Percentiles rank a stretch among this genome's conserved stretches.
phyloP scores from a whole-genome alignment of 2,329 filamentous ascomycete genomes.

The Huntiella decipiens region DNA sequence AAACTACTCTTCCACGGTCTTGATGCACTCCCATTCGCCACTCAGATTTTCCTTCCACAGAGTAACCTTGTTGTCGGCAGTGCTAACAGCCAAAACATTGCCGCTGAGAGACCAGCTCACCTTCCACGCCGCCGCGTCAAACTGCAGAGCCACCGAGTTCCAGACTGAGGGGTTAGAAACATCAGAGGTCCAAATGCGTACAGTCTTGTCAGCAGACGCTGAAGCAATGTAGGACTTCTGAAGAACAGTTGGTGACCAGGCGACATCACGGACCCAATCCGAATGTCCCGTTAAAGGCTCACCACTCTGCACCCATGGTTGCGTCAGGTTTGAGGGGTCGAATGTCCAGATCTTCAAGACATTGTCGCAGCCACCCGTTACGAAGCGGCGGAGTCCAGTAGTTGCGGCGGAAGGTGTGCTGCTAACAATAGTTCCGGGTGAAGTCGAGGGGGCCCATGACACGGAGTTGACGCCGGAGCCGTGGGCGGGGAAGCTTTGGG shows the following conservation, averaged over 20 bases:
- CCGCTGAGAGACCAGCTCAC: conserved; percentile 96
- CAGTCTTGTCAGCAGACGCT: conserved; percentile 89
- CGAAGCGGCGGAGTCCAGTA: conserved; percentile 59
- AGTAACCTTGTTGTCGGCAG: conserved; percentile 89
- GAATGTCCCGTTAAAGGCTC: conserved; percentile 60
- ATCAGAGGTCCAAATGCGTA: conserved; percentile 87
- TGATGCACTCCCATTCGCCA: conserved; percentile 93
- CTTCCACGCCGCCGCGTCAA: conserved; percentile 82
- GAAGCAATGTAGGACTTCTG: conserved; percentile 94
- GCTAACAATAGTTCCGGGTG: conserved; percentile 69
- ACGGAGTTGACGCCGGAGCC: conserved; percentile 90
- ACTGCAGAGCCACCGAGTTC: conserved; percentile 68
- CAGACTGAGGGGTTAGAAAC: conserved; percentile 44
- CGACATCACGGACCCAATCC: conserved; percentile 95
- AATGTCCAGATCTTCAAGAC: conserved; percentile 84
- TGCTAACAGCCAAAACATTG: conserved; percentile 85
- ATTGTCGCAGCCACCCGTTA: conserved; percentile 90
- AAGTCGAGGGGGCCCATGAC: conserved; percentile 76
- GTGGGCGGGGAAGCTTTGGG: conserved; percentile 79
- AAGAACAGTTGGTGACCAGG: conserved; percentile 88
- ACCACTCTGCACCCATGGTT: conserved; percentile 42
- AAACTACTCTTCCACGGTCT: conserved; percentile 73
- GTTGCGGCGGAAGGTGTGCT: conserved; percentile 41
- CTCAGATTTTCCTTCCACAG: conserved; percentile 97
- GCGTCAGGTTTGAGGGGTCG: conserved; percentile 31